Base-by-base conservation (phyloP, 116 monocot genomes). In the Phalaenopsis hybrid region DNA sequence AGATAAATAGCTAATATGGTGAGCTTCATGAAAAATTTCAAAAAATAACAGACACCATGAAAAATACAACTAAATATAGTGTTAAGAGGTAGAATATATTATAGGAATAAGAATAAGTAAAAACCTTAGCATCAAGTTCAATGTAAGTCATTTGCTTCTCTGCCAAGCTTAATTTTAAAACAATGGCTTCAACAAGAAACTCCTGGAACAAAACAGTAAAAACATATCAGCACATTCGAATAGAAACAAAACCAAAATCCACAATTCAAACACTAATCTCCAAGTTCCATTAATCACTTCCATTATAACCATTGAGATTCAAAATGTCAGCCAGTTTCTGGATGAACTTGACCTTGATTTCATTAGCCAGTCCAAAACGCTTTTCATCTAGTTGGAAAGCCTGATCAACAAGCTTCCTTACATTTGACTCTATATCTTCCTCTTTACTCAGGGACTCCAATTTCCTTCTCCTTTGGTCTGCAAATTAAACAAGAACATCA, bases 81-180 rank as follows among this genome's bases (percentile, higher is more conserved):
- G 75, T 46, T 73, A 34, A 73, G 37, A 73, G 20, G 65, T 65
- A 7, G 55, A 65, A 72, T 72, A 45, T n/a, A 46, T 20, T 21
- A 75, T 18, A 45, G 21, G 23, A 75, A 11, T 33, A 73, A n/a
- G 75, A 77, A 31, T 49, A 50, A 46, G 7, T 21, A 28, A 28
- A 28, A 77, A 98, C 98, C 95, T 88, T 89, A 79, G 81, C 76
- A 76, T 95, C 95, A 80, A 93, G 84, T 78, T 99, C 95, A 78
- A 95, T 89, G 34, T 88, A 88, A 45, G 65, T 76, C 92, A 99
- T 88, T 57, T 92, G 84, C 85, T 92, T 92, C 81, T 86, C 93
- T 67, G 87, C 85, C 83, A 77, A 85, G 52, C 83, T 88, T 88
- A 89, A 86, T 81, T 90, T 99, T 58, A 88, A 82, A 51, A 89